Evolutionary conservation across 225 moss, liverwort and hornwort genomes (phyloP), one percentile per base, ranked within the genome.

Genomic region (Thuidium tamariscinum): DNA sequence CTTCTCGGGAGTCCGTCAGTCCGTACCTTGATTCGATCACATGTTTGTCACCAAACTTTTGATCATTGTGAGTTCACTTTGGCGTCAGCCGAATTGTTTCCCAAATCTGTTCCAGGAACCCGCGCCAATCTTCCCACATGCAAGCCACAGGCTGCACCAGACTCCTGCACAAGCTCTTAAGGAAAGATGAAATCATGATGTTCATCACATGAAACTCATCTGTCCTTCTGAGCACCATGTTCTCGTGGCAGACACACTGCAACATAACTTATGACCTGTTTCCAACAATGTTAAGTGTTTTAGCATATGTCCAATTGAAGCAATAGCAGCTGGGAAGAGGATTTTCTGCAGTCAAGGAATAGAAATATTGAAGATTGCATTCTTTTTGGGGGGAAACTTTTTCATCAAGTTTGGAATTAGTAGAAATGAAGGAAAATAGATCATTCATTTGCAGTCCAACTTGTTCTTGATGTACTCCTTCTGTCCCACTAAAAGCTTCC

Each of bases 261-360:
- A 7, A 18, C 74, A 37, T n/a, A n/a, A n/a, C n/a, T n/a, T 13
- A 67, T 13, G 11, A 68, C 14, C 39, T 39, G 68, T 68, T 68
- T 23, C 39, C 4, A 1, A 68, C 57, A 59, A 25, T 59, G 57
- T 59, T 61, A 30, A 62, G 62, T 0, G 2, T 32, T 62, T 62
- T 64, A 64, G 39, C 23, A 14, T 23, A 13, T 39, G 39, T 70
- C 0, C 0, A 0, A 42, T 71, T 71, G 71, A 71, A n/a, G 10
- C 0, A 0, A 71, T 37, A 20, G n/a, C 11, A 0, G 13, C 8
- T 2, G 27, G 0, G 7, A 8, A 10, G 9, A 7, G 29, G 17
- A 71, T 44, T 71, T 44, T 44, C 9, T 8, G 0, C 1, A 0
- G 46, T 29, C 2, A 46, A 1, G 4, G 9, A 29, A 46, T 72